Base-by-base conservation (phyloP, 176 grass and related monocot genomes). In the Oryza glumipatula region DNA sequence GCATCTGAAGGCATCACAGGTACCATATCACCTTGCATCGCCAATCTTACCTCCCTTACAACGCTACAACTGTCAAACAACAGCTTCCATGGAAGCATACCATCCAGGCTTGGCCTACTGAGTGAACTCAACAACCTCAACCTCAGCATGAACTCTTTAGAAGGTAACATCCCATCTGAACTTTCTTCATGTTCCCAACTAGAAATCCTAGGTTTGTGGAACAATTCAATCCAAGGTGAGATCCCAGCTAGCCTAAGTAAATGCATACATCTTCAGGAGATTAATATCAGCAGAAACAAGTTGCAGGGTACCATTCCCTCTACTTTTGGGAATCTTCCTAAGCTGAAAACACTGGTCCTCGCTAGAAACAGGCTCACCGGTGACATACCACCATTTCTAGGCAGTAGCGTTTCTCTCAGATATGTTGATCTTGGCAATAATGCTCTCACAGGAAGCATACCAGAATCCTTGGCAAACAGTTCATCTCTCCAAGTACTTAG, bases 351-450 rank as follows among this genome's bases (percentile, higher is more conserved):
- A 32, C 67, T 91, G 2, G 10, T 11, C 41, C 74, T 91, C 11
- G 35, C 80, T 36, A 72, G 24, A 21, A 88, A 91, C 35, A 77
- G 17, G 7, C 19, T 85, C 45, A 82, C 76, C 1, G 90, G 86
- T 9, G 13, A 3, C 17, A 72, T 89, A 78, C 84, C 92, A 4
- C 16, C 61, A 2, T 49, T 39, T 46, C 51, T 94, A 5, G 87
- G 86, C 6, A 87, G 67, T 9, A 73, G 76, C 68, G 39, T n/a
- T n/a, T 78, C 68, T 33, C 79, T 90, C 6, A 61, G 8, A 63
- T 3, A 65, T 21, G 30, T 95, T n/a, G 76, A 95, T 82, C 68
- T 95, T 24, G 78, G 82, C 11, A 68, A 19, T 6, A 91, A 90
- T 35, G 14, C 10, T 48, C 58, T 94, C 21, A 83, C 74, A 9